Conservation (phyloP, 106 monocot species). For the Dioscorea dumetorum region DNA sequence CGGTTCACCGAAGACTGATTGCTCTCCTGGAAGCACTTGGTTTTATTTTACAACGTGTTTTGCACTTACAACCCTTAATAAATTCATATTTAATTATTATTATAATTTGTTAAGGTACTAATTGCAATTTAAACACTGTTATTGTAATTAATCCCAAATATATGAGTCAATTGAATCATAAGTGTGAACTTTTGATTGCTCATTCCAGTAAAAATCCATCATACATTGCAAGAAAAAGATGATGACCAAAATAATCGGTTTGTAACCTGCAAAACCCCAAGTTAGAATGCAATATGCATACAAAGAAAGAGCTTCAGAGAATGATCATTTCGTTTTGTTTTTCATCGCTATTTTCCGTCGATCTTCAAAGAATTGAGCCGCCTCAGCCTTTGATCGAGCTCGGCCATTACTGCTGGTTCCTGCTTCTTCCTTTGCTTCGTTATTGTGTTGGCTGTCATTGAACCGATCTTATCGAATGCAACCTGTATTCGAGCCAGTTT, state of each 20-base stretch:
- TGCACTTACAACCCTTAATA: too few species aligned
- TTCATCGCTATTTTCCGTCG: slow-evolving; percentile 4
- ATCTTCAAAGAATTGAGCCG: slow-evolving; percentile 28
- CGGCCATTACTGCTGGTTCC: slow-evolving; percentile 45
- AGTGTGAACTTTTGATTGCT: too few species aligned
- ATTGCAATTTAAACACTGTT: too few species aligned
- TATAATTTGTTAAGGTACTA: too few species aligned
- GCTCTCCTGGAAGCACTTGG: too few species aligned
- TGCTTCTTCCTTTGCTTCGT: slow-evolving; percentile 45
- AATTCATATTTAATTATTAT: too few species aligned
- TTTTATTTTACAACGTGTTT: too few species aligned
- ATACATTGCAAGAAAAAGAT: not conserved
- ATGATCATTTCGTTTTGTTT: not conserved
- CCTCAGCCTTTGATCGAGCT: slow-evolving; percentile 26
- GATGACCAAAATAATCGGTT: not conserved
- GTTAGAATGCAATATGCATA: not conserved
- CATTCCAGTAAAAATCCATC: too few species aligned
- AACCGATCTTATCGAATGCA: slow-evolving; percentile 41
- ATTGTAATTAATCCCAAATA: too few species aligned
- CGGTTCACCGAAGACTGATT: too few species aligned
- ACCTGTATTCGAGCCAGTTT: slow-evolving; percentile 13
- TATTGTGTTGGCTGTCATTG: slow-evolving; percentile 37
- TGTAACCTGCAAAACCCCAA: not conserved
- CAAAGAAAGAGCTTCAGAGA: not conserved
- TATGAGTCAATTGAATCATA: too few species aligned